Percentiles rank a stretch among this genome's conserved stretches.
Evolutionary conservation across 2,329 filamentous ascomycete genomes (phyloP).

Genomic region (Calonectria honghensis): DNA sequence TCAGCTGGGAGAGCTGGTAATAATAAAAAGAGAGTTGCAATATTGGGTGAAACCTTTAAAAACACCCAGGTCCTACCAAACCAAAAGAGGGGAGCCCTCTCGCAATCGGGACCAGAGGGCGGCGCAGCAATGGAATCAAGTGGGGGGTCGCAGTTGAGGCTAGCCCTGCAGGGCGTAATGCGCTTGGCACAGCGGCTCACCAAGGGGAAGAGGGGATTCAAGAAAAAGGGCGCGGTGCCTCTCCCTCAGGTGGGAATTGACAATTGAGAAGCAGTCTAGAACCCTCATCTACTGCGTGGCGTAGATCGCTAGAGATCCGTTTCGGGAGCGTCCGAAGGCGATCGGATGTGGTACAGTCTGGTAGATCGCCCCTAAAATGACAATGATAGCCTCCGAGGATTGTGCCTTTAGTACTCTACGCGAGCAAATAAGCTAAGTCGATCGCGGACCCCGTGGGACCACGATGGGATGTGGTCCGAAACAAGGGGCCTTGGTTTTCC

Average conservation of each 20-base stretch:
- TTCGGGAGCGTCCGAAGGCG: conserved; percentile 44
- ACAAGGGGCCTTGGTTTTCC: not conserved
- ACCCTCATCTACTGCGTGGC: not conserved
- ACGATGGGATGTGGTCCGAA: conserved; percentile 8
- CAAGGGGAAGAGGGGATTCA: conserved; percentile 6
- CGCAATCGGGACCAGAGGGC: conserved; percentile 5
- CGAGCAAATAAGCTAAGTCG: conserved; percentile 11
- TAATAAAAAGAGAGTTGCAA: conserved; percentile 20
- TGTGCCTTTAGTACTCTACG: not conserved
- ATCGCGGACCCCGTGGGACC: conserved; percentile 24
- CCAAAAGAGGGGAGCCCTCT: conserved; percentile 1
- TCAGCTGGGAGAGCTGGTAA: conserved; percentile 5
- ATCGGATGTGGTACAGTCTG: conserved; percentile 23
- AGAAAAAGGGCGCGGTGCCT: conserved; percentile 1
- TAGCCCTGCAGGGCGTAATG: conserved; percentile 29
- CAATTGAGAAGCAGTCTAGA: conserved; percentile 10
- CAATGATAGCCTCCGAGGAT: conserved; percentile 12
- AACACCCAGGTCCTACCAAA: not conserved
- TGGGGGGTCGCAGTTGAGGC: conserved; percentile 6
- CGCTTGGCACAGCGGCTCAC: conserved; percentile 18
- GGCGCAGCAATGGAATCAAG: conserved; percentile 25
- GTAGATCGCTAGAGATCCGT: conserved; percentile 21
- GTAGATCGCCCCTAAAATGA: conserved; percentile 18
- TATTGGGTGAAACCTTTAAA: conserved; percentile 10
- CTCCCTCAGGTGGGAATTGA: conserved; percentile 13